Percentiles rank a stretch among this genome's conserved stretches.
Conservation (phyloP, 148 eudicot species). For the Talinum fruticosum region DNA sequence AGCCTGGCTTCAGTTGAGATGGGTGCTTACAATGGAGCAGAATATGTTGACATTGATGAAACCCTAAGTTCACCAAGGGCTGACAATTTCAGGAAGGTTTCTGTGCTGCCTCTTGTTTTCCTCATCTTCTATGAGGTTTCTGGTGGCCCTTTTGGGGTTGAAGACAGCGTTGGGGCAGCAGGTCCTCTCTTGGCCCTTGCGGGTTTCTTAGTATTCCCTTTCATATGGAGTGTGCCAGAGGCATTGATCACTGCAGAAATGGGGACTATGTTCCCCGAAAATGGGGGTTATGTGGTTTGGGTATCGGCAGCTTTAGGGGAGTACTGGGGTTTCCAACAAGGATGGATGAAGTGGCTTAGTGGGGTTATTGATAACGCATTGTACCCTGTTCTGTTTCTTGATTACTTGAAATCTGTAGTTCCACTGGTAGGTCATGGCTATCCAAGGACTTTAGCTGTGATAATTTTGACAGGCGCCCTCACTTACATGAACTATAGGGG, state of each 20-base stretch:
- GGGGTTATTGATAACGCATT: constrained; percentile 53
- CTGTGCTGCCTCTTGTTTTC: constrained; percentile 32
- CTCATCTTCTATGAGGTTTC: constrained; percentile 37
- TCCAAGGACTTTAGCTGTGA: constrained; percentile 33
- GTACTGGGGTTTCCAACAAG: constrained; percentile 36
- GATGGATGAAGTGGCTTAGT: constrained; percentile 38
- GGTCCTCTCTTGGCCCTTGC: constrained; percentile 35
- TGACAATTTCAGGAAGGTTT: constrained; percentile 19
- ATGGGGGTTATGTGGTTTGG: constrained; percentile 39
- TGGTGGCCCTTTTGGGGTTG: constrained; percentile 37
- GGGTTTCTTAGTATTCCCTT: constrained; percentile 33
- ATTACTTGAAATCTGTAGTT: constrained; percentile 43
- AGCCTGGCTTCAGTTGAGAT: background rate
- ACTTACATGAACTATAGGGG: constrained; percentile 51
- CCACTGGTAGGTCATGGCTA: constrained; percentile 39
- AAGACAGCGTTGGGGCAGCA: constrained; percentile 37
- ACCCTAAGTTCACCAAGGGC: background rate
- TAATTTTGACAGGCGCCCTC: constrained; percentile 31
- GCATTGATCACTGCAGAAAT: constrained; percentile 37
- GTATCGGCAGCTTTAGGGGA: constrained; percentile 34
- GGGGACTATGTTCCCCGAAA: constrained; percentile 38
- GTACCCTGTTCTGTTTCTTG: constrained; percentile 47
- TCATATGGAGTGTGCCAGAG: constrained; percentile 40
- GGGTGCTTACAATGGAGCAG: background rate
- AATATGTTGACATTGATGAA: constrained; percentile 1